phyloP scores from a whole-genome alignment of 345 rosid species.

The Rhodamnia argentea region DNA sequence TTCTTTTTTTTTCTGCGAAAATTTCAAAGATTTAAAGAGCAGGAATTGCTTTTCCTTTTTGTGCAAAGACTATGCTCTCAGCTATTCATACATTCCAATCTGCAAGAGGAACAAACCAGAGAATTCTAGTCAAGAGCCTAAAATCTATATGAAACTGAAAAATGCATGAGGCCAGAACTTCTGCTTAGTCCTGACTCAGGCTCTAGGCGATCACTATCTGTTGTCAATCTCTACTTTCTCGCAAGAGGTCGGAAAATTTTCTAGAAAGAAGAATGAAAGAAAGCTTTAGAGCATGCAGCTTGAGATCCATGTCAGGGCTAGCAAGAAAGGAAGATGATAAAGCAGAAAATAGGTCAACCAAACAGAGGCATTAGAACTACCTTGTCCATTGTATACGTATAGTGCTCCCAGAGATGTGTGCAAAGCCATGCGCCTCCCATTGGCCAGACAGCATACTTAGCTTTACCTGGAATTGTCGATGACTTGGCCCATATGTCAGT shows the following conservation, averaged over 20 bases:
- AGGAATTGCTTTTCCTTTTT: background rate
- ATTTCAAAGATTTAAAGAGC: background rate
- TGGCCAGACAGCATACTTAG: slow-evolving; percentile 85
- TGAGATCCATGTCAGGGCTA: background rate
- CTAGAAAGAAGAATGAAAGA: background rate
- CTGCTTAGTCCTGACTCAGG: background rate
- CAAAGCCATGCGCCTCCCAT: slow-evolving; percentile 99
- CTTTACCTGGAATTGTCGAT: slow-evolving; percentile 66
- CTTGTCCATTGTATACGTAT: slow-evolving; percentile 64
- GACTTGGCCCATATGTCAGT: slow-evolving; percentile 94
- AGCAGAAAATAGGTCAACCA: background rate
- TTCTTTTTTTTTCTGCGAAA: background rate
- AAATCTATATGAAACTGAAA: background rate
- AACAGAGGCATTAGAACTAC: slow-evolving; percentile 21
- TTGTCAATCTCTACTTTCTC: background rate
- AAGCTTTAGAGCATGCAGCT: background rate
- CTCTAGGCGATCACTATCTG: background rate
- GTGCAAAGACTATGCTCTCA: background rate
- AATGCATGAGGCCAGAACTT: background rate
- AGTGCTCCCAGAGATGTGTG: slow-evolving; percentile 95
- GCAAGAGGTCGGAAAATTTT: background rate
- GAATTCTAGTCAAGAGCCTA: background rate
- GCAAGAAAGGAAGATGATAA: background rate
- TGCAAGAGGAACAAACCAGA: background rate
- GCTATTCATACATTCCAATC: background rate